These are phyloP conservation scores for Francoa sonchifolia DNA, from an alignment of 441 rosid genomes.

Conservation along the genomic window DNA sequence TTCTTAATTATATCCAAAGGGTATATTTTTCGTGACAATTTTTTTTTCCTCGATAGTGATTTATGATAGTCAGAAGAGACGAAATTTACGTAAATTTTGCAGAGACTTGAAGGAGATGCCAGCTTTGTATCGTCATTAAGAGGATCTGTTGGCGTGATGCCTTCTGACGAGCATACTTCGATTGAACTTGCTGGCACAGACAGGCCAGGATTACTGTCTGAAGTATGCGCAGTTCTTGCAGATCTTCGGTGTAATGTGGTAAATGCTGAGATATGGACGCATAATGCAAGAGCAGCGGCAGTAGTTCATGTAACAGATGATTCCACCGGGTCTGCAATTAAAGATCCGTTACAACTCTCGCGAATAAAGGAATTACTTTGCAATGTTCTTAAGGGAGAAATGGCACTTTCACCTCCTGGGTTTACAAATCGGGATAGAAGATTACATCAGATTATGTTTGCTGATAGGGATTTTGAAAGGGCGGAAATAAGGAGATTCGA, in stretches of 20 bases:
- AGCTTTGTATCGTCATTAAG: slow-evolving; percentile 52
- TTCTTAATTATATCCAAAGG: slow-evolving; percentile 65
- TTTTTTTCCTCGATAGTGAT: slow-evolving; percentile 2
- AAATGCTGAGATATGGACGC: slow-evolving; percentile 91
- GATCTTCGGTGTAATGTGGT: slow-evolving; percentile 76
- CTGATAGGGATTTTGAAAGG: slow-evolving; percentile 78
- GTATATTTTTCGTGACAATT: slow-evolving; percentile 31
- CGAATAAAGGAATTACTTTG: slow-evolving; percentile 55
- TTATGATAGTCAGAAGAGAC: slow-evolving; percentile 7
- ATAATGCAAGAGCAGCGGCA: slow-evolving; percentile 75
- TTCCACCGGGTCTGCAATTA: slow-evolving; percentile 53
- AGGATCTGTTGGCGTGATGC: slow-evolving; percentile 57
- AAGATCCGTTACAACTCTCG: slow-evolving; percentile 47
- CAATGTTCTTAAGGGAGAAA: slow-evolving; percentile 71
- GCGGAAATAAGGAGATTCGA: no score
- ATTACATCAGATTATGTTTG: slow-evolving; percentile 98
- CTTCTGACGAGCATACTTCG: slow-evolving; percentile 51
- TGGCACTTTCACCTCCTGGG: slow-evolving; percentile 47
- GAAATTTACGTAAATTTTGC: slow-evolving; percentile 8
- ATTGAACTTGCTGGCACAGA: slow-evolving; percentile 82
- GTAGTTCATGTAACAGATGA: slow-evolving; percentile 76
- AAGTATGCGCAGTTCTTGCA: slow-evolving; percentile 68
- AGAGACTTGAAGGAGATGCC: slow-evolving; percentile 76
- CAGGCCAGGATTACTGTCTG: slow-evolving; percentile 83
- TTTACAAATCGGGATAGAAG: slow-evolving; percentile 67